Conservation (phyloP, 1,284 basidiomycete species). For the Fomitopsis betulina region DNA sequence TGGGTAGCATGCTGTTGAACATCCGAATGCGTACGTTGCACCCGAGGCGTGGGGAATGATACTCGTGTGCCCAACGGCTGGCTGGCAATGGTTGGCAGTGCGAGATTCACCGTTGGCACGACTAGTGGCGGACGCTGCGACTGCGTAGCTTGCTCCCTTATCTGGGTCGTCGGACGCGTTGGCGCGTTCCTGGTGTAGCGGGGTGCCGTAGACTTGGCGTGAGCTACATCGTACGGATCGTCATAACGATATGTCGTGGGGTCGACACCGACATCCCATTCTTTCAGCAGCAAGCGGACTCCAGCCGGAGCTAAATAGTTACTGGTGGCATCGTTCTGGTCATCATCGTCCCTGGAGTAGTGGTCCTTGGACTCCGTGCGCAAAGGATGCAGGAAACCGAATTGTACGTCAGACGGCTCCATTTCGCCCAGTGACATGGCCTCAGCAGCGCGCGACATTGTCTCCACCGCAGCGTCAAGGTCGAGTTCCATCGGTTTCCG, state of each 20-base stretch:
- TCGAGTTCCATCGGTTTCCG: constrained; percentile 20
- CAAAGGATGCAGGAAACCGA: constrained; percentile 56
- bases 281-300: constrained; percentile 56
- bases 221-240: constrained; percentile 44
- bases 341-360: constrained; percentile 15
- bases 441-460: constrained; percentile 42
- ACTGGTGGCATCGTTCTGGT: constrained; percentile 9
- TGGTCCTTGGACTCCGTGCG: constrained; percentile 25
- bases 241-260: constrained; percentile 45
- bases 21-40: constrained; percentile 5
- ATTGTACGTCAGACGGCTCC: constrained; percentile 49
- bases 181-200: constrained; percentile 3
- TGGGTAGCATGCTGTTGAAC: constrained; percentile 2
- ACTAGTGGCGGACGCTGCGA: constrained; percentile 20
- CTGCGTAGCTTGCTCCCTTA: constrained; percentile 8
- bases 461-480: constrained; percentile 37
- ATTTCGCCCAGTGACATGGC: constrained; percentile 46
- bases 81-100: constrained; percentile 19
- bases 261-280: constrained; percentile 58
- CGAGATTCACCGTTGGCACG: constrained; percentile 6
- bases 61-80: constrained; percentile 8
- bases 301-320: constrained; percentile 38
- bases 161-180: not conserved
- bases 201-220: not conserved
- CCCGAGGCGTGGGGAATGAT: constrained; percentile 9